These are phyloP conservation scores for Lotmaria passim DNA, from an alignment of 208 protist species.

Conservation along the genomic window DNA sequence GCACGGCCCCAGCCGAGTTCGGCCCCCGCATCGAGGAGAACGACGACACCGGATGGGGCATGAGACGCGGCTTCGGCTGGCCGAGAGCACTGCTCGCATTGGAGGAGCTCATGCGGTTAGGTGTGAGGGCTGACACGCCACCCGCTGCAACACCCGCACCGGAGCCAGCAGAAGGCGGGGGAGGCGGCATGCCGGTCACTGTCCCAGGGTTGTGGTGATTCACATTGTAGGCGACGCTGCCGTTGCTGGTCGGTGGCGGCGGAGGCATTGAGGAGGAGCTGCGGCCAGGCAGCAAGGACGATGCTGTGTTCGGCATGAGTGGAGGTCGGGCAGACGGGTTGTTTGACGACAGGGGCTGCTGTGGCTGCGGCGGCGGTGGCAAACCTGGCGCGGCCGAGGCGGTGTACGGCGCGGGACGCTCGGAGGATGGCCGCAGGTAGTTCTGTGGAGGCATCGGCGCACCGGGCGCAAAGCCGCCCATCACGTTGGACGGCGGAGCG, in stretches of 20 bases:
- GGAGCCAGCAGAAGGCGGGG: background rate
- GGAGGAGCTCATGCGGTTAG: constrained; percentile 17
- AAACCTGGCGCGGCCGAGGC: too few species aligned
- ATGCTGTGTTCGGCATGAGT: constrained; percentile 14
- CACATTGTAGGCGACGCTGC: constrained; percentile 19
- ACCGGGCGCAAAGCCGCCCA: constrained; percentile 2
- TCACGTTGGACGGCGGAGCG: background rate
- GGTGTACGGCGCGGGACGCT: too few species aligned
- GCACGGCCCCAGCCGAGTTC: background rate
- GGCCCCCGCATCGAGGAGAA: constrained; percentile 56
- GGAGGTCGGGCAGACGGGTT: constrained; percentile 12
- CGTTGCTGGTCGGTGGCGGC: background rate
- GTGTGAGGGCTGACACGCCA: constrained; percentile 6
- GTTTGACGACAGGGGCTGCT: background rate
- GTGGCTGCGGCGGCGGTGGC: background rate
- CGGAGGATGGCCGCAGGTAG: too few species aligned
- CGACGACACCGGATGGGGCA: constrained; percentile 70
- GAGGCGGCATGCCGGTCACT: constrained; percentile 11
- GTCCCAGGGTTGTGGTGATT: constrained; percentile 9
- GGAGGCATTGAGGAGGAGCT: constrained; percentile 1
- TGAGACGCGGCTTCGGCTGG: constrained; percentile 54
- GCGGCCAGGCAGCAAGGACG: constrained; percentile 9
- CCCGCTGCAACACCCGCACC: background rate
- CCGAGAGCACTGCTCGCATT: constrained; percentile 8
- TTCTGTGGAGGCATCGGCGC: too few species aligned